Conservation (phyloP, 78 protist species). For the Diacronema lutheri region DNA sequence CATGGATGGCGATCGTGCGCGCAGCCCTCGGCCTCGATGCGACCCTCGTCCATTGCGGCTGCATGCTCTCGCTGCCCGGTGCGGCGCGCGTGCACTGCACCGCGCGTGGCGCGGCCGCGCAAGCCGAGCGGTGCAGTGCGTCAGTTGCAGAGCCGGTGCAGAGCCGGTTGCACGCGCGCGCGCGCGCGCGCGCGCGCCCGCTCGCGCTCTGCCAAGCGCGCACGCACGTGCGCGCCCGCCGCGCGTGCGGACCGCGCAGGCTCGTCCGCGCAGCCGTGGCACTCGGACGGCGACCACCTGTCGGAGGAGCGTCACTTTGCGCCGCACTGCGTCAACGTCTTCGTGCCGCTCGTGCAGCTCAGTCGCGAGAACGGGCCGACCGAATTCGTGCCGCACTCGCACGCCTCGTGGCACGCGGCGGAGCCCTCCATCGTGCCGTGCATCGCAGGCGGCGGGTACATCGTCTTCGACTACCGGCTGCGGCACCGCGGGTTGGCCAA, state of each 20-base stretch:
- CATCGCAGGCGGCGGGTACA: neutral
- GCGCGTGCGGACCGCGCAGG: neutral
- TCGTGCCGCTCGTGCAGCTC: conserved; percentile 25
- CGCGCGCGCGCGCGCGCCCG: no score
- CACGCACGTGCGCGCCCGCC: no score
- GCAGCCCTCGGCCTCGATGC: neutral
- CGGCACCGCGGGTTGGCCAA: conserved; percentile 33
- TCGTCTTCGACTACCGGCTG: conserved; percentile 31
- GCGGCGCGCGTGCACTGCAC: no score
- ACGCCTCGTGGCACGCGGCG: neutral
- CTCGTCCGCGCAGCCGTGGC: conserved; percentile 23
- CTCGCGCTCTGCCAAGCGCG: no score
- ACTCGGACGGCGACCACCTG: conserved; percentile 32
- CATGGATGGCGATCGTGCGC: conserved; percentile 6
- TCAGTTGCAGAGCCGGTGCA: no score
- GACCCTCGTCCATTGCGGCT: neutral
- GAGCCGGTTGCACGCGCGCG: no score
- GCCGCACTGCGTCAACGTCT: conserved; percentile 33
- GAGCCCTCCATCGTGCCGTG: neutral
- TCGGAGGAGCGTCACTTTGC: neutral
- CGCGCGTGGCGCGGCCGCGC: no score
- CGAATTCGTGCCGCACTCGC: conserved; percentile 12
- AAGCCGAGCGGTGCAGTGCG: no score
- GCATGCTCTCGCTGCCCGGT: conserved; percentile 7
- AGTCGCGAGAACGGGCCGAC: neutral